Conservation (phyloP, 2,329 filamentous ascomycete genomes). For the Pestalotiopsis fici region DNA sequence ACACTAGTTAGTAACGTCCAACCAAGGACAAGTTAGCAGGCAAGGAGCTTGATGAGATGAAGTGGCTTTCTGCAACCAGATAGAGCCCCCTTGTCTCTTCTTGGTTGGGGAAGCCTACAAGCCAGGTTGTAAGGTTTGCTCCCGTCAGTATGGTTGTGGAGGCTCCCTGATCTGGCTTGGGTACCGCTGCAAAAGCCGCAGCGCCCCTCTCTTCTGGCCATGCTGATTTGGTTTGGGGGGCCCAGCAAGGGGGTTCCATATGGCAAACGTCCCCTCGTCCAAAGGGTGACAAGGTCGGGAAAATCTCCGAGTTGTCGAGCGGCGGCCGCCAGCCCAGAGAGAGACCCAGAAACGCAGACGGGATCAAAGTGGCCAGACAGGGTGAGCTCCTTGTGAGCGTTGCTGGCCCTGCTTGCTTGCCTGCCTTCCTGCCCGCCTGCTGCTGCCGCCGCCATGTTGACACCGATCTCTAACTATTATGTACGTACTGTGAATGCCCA, state of each 20-base stretch:
- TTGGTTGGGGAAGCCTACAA: neutral
- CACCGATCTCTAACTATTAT: neutral
- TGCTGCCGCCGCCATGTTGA: neutral
- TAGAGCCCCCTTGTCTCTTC: neutral
- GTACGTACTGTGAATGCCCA: neutral
- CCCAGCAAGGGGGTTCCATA: neutral
- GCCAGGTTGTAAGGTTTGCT: neutral
- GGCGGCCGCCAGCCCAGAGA: neutral
- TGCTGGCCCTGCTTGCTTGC: neutral
- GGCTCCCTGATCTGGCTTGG: neutral
- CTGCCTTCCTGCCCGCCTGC: neutral
- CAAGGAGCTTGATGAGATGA: neutral
- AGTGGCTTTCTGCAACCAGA: neutral
- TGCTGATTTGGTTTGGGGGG: neutral
- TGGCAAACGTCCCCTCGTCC: neutral
- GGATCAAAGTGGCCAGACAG: neutral
- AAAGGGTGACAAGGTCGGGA: conserved; percentile 6
- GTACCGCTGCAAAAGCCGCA: conserved; percentile 3
- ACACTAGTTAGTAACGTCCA: neutral
- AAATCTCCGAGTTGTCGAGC: conserved; percentile 10
- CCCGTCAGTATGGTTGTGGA: neutral
- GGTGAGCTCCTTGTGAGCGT: neutral
- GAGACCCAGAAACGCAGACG: neutral
- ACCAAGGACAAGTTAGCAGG: neutral
- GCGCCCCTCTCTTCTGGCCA: neutral